These are phyloP conservation scores for Fomitopsis pulvina DNA, from an alignment of 768 basidiomycete species.

Conservation along the genomic window DNA sequence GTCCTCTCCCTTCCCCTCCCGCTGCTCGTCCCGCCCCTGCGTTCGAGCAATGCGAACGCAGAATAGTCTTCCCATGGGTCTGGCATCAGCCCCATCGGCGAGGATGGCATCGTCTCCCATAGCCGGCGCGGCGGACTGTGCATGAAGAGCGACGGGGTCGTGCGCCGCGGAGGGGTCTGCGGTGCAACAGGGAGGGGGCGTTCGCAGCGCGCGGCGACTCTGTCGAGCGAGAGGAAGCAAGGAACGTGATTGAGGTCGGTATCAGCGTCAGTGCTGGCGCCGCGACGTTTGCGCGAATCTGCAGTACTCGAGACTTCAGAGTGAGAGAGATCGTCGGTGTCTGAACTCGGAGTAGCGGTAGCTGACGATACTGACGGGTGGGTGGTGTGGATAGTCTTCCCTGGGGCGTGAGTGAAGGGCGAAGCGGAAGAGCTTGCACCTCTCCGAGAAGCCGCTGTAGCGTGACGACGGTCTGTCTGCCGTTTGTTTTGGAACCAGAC, in stretches of 20 bases:
- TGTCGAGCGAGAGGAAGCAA: slow-evolving; percentile 27
- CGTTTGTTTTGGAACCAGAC: slow-evolving; percentile 34
- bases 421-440: slow-evolving; percentile 7
- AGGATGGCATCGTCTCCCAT: slow-evolving; percentile 27
- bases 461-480: slow-evolving; percentile 26
- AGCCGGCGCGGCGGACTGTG: slow-evolving; percentile 11
- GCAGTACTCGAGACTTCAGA: neutral
- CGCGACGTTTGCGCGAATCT: slow-evolving; percentile 3
- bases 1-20: no score
- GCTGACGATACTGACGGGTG: neutral
- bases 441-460: slow-evolving; percentile 12
- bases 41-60: neutral
- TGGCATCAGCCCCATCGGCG: slow-evolving; percentile 14
- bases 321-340: neutral
- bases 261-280: slow-evolving; percentile 7
- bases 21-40: slow-evolving; percentile 8
- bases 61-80: slow-evolving; percentile 16
- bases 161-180: slow-evolving; percentile 11
- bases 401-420: slow-evolving; percentile 11
- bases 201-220: slow-evolving; percentile 27
- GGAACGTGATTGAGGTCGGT: slow-evolving; percentile 2
- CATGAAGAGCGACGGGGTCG: slow-evolving; percentile 10
- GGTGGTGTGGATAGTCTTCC: slow-evolving; percentile 13
- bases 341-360: slow-evolving; percentile 6
- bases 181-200: slow-evolving; percentile 17